Percentiles rank a stretch among this genome's conserved stretches.
These are phyloP conservation scores for Elsinoe perseae DNA, from an alignment of 2,329 filamentous ascomycete species.

Conservation along the genomic window DNA sequence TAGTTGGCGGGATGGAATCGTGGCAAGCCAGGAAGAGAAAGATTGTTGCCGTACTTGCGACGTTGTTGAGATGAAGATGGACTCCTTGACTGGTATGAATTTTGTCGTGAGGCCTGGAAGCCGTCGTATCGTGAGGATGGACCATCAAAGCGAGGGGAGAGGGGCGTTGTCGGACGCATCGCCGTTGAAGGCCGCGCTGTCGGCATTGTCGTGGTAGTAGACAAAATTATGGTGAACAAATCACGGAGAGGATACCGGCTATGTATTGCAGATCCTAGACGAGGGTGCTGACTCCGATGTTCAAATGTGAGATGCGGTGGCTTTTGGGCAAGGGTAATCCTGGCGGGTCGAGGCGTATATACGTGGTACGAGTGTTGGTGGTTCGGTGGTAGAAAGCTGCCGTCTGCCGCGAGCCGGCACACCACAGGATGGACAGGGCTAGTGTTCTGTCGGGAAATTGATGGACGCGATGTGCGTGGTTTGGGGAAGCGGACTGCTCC, in stretches of 20 bases:
- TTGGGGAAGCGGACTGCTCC: constrained; percentile 1
- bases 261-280: background rate
- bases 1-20: constrained; percentile 48
- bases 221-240: background rate
- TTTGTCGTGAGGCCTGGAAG: constrained; percentile 27
- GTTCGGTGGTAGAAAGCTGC: background rate
- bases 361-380: constrained; percentile 9
- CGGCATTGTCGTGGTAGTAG: constrained; percentile 24
- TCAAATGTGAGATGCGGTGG: background rate
- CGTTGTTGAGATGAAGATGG: constrained; percentile 27
- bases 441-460: constrained; percentile 8
- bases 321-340: background rate
- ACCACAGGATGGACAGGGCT: constrained; percentile 12
- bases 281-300: background rate
- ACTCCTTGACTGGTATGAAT: constrained; percentile 22
- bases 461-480: constrained; percentile 12
- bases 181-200: constrained; percentile 29
- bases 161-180: constrained; percentile 28
- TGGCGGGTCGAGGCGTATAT: constrained; percentile 6
- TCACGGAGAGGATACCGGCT: background rate
- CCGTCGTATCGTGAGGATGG: constrained; percentile 25
- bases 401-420: constrained; percentile 11
- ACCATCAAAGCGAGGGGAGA: constrained; percentile 27
- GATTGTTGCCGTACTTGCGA: constrained; percentile 29
- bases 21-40: constrained; percentile 43